Base-by-base conservation (phyloP, 208 protist species). In the Leishmania arabica region DNA sequence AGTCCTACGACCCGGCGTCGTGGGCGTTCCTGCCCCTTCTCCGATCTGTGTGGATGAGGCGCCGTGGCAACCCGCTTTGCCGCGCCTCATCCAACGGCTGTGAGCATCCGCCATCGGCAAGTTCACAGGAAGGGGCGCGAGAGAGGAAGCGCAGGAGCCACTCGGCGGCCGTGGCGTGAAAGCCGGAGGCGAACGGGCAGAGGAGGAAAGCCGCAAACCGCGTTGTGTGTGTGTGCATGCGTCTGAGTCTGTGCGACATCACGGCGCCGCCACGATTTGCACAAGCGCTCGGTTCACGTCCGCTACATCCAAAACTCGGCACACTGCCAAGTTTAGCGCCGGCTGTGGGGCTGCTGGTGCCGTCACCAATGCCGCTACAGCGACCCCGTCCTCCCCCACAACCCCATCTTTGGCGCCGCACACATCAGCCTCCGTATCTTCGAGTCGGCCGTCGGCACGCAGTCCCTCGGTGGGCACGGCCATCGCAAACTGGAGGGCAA, bases 241-340 rank as follows among this genome's bases (percentile, higher is more conserved):
- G 40, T 40, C 3, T 54, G 47, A 0, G 70, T 75, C n/a, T 34
- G 70, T 58, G 11, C 34, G 6, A 45, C 34, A 42, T 54, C 71
- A 79, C 42, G 82, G 82, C 0, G 76, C 77, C 1, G 72, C 49
- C 9, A 75, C 47, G 7, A 85, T 66, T 66, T 79, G 77, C 69
- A 85, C 82, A 27, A 85, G 72, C 60, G 37, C 69, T 15, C 82
- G 49, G 45, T 85, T 85, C 21, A 85, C 82, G 53, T 85, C 82
- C n/a, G 78, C 82, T 40, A 85, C 82, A 69, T 85, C 64, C 34
- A 78, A 54, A 42, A 85, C 82, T 3, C 82, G 82, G 60, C 82
- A 85, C 69, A 85, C 82, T 8, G 82, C 56, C 64, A 85, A 31
- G 34, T 85, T 85, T n/a, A 85, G 37, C 62, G 78, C 72, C 53